These are phyloP conservation scores for Cyclocybe cylindracea DNA, from an alignment of 768 basidiomycete species.

Conservation along the genomic window DNA sequence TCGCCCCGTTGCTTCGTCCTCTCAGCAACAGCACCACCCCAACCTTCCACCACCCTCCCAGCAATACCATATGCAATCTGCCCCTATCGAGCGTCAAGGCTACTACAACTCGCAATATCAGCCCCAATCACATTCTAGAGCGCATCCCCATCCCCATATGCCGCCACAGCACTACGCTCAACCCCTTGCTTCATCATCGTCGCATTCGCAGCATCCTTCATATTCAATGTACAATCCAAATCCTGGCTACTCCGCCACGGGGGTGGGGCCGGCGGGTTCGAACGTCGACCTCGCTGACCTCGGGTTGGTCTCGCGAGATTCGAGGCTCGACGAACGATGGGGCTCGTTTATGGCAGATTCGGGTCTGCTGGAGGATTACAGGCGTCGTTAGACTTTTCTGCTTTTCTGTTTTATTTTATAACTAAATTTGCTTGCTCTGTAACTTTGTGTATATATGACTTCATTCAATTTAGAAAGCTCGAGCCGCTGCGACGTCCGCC, in stretches of 20 bases:
- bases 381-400: background rate
- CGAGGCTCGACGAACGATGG: slow-evolving; percentile 67
- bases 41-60: slow-evolving; percentile 8
- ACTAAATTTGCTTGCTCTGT: too few relatives aligned
- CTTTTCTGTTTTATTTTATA: background rate
- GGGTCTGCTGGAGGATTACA: slow-evolving; percentile 47
- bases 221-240: slow-evolving; percentile 4
- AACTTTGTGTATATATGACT: too few relatives aligned
- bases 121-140: slow-evolving; percentile 1
- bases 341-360: slow-evolving; percentile 64
- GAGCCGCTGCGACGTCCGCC: too few relatives aligned
- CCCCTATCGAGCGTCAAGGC: background rate
- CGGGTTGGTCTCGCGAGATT: slow-evolving; percentile 61
- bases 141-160: slow-evolving; percentile 15
- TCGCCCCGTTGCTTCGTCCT: background rate
- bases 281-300: slow-evolving; percentile 55
- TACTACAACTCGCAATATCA: background rate
- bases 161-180: slow-evolving; percentile 3
- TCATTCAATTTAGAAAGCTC: too few relatives aligned
- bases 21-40: slow-evolving; percentile 1
- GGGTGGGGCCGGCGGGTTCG: slow-evolving; percentile 13
- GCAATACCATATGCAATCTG: slow-evolving; percentile 5
- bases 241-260: slow-evolving; percentile 2
- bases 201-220: background rate
- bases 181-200: background rate